Conservation (phyloP, 371 early-diverging fungal genomes). For the Mortierella polycephala region DNA sequence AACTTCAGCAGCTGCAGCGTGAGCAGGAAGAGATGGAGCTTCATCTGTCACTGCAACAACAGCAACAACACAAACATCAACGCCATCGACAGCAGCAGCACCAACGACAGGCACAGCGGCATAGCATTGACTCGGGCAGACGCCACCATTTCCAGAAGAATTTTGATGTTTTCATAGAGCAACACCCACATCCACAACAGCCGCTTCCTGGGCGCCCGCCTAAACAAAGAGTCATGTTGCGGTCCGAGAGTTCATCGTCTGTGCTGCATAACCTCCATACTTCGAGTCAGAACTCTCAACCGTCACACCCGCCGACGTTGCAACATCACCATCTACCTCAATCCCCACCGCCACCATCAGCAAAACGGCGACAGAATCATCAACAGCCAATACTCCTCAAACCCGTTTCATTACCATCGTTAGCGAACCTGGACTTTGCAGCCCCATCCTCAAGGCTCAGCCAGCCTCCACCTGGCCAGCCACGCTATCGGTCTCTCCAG, state of each 20-base stretch:
- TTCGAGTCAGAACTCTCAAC: background rate
- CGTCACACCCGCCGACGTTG: background rate
- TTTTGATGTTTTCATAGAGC: conserved; percentile 5
- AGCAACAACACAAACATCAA: conserved; percentile 1
- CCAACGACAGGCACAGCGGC: background rate
- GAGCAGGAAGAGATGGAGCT: conserved; percentile 35
- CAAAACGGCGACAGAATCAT: conserved; percentile 22
- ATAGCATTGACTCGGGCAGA: background rate
- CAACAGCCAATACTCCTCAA: conserved; percentile 31
- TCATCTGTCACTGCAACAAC: conserved; percentile 6
- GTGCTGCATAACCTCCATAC: conserved; percentile 4
- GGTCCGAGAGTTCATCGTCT: conserved; percentile 31
- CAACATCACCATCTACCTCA: background rate
- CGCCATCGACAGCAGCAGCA: background rate
- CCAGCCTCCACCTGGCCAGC: conserved; percentile 41
- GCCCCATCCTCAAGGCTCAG: conserved; percentile 1
- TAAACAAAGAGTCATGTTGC: conserved; percentile 29
- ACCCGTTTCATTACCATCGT: conserved; percentile 27
- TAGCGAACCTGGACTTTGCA: background rate
- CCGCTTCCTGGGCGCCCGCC: conserved; percentile 32
- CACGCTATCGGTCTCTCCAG: conserved; percentile 34
- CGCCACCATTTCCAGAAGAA: conserved; percentile 3
- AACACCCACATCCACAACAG: conserved; percentile 11
- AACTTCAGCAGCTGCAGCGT: conserved; percentile 37
- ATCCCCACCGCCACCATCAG: background rate